Base-by-base conservation (phyloP, 768 basidiomycete genomes). In the Suillus subluteus region DNA sequence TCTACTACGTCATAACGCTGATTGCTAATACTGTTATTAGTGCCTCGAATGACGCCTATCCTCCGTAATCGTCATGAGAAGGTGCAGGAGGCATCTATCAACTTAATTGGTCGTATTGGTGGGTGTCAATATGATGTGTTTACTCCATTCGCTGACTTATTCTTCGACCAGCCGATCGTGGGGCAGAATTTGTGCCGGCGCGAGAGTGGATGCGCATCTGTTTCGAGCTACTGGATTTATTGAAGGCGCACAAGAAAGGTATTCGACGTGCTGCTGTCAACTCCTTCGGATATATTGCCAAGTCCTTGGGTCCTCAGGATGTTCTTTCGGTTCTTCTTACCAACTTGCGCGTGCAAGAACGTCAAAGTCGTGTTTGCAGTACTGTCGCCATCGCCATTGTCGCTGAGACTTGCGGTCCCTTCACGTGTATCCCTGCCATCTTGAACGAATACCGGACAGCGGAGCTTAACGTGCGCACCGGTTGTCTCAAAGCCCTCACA, bases 171-270 rank as follows among this genome's bases (percentile, higher is more conserved):
- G 97, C 98, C 65, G 98, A 99, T 88, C 95, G 98, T 79, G 98
- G 98, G 64, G 97, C 98, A 26, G 98, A 99, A 79, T 98, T 95
- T 68, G 97, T 99, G 0, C 96, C 98, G 18, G 97, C 98, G 12
- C 89, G 98, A 73, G 98, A 99, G 80, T 99, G 97, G 98, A 99
- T 99, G 98, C 91, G 98, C 75, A 99, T 99, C 75, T 99, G 98
- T 77, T 99, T 99, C 79, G 98, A 99, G 75, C 81, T 99, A 41
- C 87, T 99, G 61, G 98, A 99, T 74, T 84, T 99, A 32, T 86
- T 99, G 73, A 99, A 99, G 78, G 98, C 98, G 11, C 98, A 99
- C 83, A 99, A 99, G 83, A 98, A 98, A 80, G 97, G 93, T 52
- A 99, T 99, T 74, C 92, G 98, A 63, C 94, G 97, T 75, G 98